Evolutionary conservation across 2,329 filamentous ascomycete species (phyloP), one percentile per base, ranked within the genome.

Genomic region (Gyromitra esculenta): DNA sequence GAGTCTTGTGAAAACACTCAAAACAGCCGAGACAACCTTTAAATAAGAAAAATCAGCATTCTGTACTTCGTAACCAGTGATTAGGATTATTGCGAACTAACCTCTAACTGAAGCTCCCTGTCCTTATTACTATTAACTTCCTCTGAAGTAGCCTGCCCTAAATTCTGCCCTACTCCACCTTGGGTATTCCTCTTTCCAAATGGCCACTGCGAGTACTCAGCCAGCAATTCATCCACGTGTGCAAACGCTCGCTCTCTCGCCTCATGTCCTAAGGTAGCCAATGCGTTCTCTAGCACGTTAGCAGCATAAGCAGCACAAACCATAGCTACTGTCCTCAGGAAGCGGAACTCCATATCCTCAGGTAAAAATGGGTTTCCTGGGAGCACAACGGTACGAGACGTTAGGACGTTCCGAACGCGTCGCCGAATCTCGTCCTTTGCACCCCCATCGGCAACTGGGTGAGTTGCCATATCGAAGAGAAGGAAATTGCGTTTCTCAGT

Each of bases 401-500:
- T 97, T 80, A 97, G 90, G 77, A 98, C 90, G 83, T 92, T 97
- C 83, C 95, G 91, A 80, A 98, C 95, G 81, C 96, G 91, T 83
- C 92, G 90, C 81, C 96, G 90, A 82, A 99, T 96, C 86, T 99
- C 96, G 82, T 98, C 96, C 86, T 99, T 99, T 82, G 96, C 96
- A 82, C 93, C 95, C 80, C 94, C 92, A 82, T 99, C 96, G 79
- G 94, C 95, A 75, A 99, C 94, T 54, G 96, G 96, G 84, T 99
- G 96, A 79, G 96, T 99, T 74, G 96, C 96, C 96, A 99, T 99
- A 86, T 99, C 96, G 87, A 99, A 99, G 79, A 99, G 92, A 79
- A 99, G 89, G 86, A 99, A 99, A 87, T 99, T 99, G 85, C 94
- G 93, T 87, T 99, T 99, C 85, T 99, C 96, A 77, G 96, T 99